Evolutionary conservation across 305 asterid genomes (phyloP).

Genomic region (Fraxinus velutina): DNA sequence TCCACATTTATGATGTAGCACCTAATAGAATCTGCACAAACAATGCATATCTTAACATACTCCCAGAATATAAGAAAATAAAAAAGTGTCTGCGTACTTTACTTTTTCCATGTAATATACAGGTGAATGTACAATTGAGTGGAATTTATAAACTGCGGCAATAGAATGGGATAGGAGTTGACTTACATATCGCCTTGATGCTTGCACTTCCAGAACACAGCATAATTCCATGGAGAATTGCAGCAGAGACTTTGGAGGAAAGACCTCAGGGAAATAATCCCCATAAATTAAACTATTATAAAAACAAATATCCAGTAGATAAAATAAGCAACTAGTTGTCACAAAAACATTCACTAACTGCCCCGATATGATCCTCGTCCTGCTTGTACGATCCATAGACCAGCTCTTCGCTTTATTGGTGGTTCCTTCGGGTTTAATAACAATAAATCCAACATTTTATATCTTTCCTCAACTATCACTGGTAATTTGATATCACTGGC

Average conservation of each 20-base stretch:
- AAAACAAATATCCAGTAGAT: constrained; percentile 33
- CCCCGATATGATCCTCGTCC: constrained; percentile 95
- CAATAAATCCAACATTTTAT: constrained; percentile 46
- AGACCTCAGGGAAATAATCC: constrained; percentile 58
- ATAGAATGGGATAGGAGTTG: constrained; percentile 7
- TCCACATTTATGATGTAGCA: background rate
- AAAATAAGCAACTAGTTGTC: constrained; percentile 33
- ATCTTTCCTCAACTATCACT: constrained; percentile 24
- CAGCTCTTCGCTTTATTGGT: constrained; percentile 84
- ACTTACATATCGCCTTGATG: constrained; percentile 62
- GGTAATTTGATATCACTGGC: constrained; percentile 20
- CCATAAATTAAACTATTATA: constrained; percentile 52
- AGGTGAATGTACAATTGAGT: background rate
- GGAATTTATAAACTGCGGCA: background rate
- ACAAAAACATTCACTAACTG: constrained; percentile 50
- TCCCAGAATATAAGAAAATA: background rate
- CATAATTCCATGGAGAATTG: constrained; percentile 84
- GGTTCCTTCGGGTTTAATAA: constrained; percentile 68
- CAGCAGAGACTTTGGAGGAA: constrained; percentile 72
- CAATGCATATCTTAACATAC: background rate
- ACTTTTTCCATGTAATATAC: background rate
- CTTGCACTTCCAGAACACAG: constrained; percentile 84
- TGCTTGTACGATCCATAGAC: constrained; percentile 75
- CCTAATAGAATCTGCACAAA: background rate
- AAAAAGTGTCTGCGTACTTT: background rate